Percentiles rank a stretch among this genome's conserved stretches.
phyloP scores from a whole-genome alignment of 495 filamentous ascomycete species.

The Aspergillus nanangensis region DNA sequence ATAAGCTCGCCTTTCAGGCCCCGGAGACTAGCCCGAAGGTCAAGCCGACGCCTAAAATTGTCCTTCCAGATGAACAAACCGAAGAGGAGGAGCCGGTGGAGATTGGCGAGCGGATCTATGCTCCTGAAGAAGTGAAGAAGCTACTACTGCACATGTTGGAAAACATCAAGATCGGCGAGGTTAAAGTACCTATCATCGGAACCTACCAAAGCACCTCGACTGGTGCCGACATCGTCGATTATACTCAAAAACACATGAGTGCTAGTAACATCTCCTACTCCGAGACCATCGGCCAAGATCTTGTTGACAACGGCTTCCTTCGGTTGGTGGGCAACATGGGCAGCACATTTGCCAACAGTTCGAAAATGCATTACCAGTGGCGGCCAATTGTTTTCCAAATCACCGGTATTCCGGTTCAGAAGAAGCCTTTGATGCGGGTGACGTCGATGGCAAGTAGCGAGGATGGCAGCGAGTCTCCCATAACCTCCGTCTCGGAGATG shows the following conservation, averaged over 20 bases:
- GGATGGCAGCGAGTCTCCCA: slow-evolving; percentile 64
- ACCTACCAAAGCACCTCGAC: slow-evolving; percentile 89
- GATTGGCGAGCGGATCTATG: slow-evolving; percentile 82
- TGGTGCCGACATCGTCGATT: slow-evolving; percentile 90
- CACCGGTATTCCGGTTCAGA: slow-evolving; percentile 84
- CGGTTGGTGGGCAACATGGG: slow-evolving; percentile 91
- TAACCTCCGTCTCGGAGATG: slow-evolving; percentile 79
- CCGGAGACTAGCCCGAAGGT: slow-evolving; percentile 56
- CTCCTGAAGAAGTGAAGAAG: slow-evolving; percentile 82
- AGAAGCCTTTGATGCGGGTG: slow-evolving; percentile 62
- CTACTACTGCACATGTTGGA: slow-evolving; percentile 82
- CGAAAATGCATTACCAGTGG: slow-evolving; percentile 97
- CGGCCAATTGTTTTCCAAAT: slow-evolving; percentile 84
- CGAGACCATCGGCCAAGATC: slow-evolving; percentile 89
- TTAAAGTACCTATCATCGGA: slow-evolving; percentile 91
- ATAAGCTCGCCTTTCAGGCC: slow-evolving; percentile 93
- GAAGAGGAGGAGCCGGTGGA: slow-evolving; percentile 78
- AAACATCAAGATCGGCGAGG: slow-evolving; percentile 79
- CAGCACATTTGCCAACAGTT: slow-evolving; percentile 93
- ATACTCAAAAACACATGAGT: slow-evolving; percentile 83
- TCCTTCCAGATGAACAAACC: slow-evolving; percentile 53
- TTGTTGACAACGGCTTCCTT: slow-evolving; percentile 81
- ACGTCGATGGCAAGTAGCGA: slow-evolving; percentile 59
- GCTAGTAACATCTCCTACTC: slow-evolving; percentile 81
- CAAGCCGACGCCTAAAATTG: slow-evolving; percentile 53